Conservation (phyloP, 208 protist genomes). For the Wallacemonas sp. region DNA sequence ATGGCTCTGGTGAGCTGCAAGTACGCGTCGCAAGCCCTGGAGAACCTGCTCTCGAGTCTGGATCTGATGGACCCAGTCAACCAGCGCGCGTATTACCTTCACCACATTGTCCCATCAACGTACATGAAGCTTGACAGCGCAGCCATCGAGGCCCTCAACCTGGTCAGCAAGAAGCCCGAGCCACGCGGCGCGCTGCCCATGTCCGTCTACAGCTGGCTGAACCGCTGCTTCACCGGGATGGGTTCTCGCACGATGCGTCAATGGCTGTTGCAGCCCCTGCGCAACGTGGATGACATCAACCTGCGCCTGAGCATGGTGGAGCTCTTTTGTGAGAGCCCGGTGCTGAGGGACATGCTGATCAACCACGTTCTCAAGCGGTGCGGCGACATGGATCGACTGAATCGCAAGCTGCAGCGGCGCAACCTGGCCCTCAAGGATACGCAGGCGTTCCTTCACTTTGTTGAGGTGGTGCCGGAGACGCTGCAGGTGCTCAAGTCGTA, state of each 20-base stretch:
- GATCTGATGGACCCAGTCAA: slow-evolving; percentile 73
- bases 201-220: slow-evolving; percentile 93
- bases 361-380: slow-evolving; percentile 87
- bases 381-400: slow-evolving; percentile 93
- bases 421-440: slow-evolving; percentile 86
- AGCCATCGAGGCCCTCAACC: slow-evolving; percentile 91
- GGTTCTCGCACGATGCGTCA: slow-evolving; percentile 94
- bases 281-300: slow-evolving; percentile 91
- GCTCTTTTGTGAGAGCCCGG: slow-evolving; percentile 87
- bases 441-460: slow-evolving; percentile 84
- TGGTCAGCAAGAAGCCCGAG: slow-evolving; percentile 87
- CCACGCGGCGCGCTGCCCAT: slow-evolving; percentile 66
- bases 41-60: slow-evolving; percentile 58
- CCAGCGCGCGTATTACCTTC: slow-evolving; percentile 78
- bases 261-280: slow-evolving; percentile 98
- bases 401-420: slow-evolving; percentile 90
- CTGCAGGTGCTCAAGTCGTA: slow-evolving; percentile 71
- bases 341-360: slow-evolving; percentile 81
- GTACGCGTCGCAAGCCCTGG: slow-evolving; percentile 59
- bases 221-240: slow-evolving; percentile 96
- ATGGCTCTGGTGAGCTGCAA: slow-evolving; percentile 42
- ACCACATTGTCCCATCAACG: slow-evolving; percentile 72
- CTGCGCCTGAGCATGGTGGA: slow-evolving; percentile 94
- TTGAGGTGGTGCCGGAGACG: slow-evolving; percentile 52
- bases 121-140: slow-evolving; percentile 95